Conservation (phyloP, 2,329 filamentous ascomycete genomes). For the Fusarium tuaranense region DNA sequence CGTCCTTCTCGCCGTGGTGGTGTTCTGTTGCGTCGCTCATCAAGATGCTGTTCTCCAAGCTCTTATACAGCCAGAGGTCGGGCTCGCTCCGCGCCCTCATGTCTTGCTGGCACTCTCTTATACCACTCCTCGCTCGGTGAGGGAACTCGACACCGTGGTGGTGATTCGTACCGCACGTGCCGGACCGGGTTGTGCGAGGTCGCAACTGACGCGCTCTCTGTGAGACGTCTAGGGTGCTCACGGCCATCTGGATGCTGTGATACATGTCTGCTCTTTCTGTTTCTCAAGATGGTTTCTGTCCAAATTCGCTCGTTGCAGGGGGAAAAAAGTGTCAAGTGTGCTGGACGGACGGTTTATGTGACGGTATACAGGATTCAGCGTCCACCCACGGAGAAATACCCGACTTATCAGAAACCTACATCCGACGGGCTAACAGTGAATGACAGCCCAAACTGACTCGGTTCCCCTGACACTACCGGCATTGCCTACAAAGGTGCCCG, state of each 20-base stretch:
- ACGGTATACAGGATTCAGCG: slow-evolving; percentile 2
- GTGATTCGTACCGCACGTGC: slow-evolving; percentile 37
- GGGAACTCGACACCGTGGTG: slow-evolving; percentile 18
- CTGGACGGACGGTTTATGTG: slow-evolving; percentile 2
- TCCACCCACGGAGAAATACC: not conserved
- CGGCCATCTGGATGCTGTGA: slow-evolving; percentile 28
- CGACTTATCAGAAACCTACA: not conserved
- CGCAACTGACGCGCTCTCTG: slow-evolving; percentile 23
- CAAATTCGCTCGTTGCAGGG: not conserved
- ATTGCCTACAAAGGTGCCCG: not conserved
- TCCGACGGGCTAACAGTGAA: not conserved
- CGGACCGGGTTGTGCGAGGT: slow-evolving; percentile 26
- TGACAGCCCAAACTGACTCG: slow-evolving; percentile 1
- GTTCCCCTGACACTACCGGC: slow-evolving; percentile 1
- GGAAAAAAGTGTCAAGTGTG: slow-evolving; percentile 1
- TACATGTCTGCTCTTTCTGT: slow-evolving; percentile 19
- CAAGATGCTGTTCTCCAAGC: slow-evolving; percentile 9
- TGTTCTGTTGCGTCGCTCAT: slow-evolving; percentile 6
- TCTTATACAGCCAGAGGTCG: slow-evolving; percentile 16
- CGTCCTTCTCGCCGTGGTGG: not conserved
- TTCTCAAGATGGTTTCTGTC: not conserved
- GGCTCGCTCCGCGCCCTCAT: slow-evolving; percentile 1
- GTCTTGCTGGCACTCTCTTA: slow-evolving; percentile 32
- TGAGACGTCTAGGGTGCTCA: slow-evolving; percentile 29
- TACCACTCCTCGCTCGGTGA: slow-evolving; percentile 23